These are phyloP conservation scores for Lathyrus oleraceus DNA, from an alignment of 306 rosid species.

Conservation along the genomic window DNA sequence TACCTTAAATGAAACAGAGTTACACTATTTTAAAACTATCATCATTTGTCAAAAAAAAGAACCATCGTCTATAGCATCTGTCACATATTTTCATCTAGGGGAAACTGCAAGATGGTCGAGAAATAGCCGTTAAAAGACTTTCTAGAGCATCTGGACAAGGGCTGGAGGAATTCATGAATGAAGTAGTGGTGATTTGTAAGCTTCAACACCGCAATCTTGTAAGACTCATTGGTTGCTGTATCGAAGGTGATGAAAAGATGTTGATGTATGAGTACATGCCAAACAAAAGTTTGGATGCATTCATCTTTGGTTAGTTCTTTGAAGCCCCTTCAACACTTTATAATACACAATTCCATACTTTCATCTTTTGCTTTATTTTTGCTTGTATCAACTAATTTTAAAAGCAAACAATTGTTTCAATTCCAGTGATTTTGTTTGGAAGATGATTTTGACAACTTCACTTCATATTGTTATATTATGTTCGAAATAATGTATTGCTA, in stretches of 20 bases:
- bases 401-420: background rate
- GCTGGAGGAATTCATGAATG: slow-evolving; percentile 41
- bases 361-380: background rate
- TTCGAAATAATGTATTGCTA: background rate
- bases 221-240: slow-evolving; percentile 36
- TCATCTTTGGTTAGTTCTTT: slow-evolving; percentile 38
- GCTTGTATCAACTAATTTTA: background rate
- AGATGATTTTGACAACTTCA: background rate
- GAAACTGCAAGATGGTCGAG: slow-evolving; percentile 15
- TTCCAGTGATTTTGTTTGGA: background rate
- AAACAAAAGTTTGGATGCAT: slow-evolving; percentile 38
- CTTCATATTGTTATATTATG: background rate
- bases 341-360: background rate
- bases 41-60: background rate
- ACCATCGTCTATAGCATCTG: background rate
- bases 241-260: slow-evolving; percentile 41
- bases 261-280: slow-evolving; percentile 41
- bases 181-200: slow-evolving; percentile 35
- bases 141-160: slow-evolving; percentile 42
- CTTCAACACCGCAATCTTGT: slow-evolving; percentile 47
- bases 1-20: background rate
- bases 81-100: background rate
- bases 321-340: background rate
- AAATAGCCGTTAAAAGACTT: slow-evolving; percentile 43
- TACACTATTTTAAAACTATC: background rate